These are phyloP conservation scores for Sphagnum tenellum DNA, from an alignment of 225 moss, liverwort and hornwort genomes.

Conservation along the genomic window DNA sequence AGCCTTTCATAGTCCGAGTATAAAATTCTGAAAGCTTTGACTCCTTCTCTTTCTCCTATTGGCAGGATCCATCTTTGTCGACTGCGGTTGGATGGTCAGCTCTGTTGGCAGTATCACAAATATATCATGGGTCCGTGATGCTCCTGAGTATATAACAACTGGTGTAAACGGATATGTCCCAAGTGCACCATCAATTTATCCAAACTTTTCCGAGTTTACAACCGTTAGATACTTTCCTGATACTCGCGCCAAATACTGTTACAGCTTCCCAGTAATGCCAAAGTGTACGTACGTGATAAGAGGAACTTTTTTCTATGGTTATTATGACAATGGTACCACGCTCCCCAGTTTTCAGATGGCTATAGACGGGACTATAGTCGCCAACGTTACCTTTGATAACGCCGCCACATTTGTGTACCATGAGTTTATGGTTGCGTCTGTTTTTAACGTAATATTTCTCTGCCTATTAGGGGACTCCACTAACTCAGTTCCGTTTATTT, in stretches of 20 bases:
- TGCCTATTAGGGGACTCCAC: constrained; percentile 3
- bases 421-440: not conserved
- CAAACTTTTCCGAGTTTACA: not conserved
- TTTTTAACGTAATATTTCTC: constrained; percentile 4
- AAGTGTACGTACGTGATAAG: constrained; percentile 8
- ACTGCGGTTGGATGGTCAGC: constrained; percentile 5
- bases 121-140: constrained; percentile 8
- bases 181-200: not conserved
- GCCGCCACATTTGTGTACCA: not conserved
- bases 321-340: not conserved
- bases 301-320: constrained; percentile 5
- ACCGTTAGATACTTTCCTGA: constrained; percentile 11
- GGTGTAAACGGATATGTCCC: constrained; percentile 2
- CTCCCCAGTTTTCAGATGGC: constrained; percentile 5
- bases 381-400: not conserved
- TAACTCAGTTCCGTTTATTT: not conserved
- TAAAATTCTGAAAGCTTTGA: no score
- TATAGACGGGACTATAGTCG: constrained; percentile 10
- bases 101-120: constrained; percentile 4
- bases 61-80: constrained; percentile 9
- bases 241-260: constrained; percentile 8
- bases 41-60: not conserved
- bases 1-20: no score
- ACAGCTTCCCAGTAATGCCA: constrained; percentile 5
- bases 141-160: constrained; percentile 1